A percentile compares a stretch with the other conserved stretches of the same genome.
Evolutionary conservation across 345 rosid species (phyloP).

Genomic region (Geranium rotundifolium): DNA sequence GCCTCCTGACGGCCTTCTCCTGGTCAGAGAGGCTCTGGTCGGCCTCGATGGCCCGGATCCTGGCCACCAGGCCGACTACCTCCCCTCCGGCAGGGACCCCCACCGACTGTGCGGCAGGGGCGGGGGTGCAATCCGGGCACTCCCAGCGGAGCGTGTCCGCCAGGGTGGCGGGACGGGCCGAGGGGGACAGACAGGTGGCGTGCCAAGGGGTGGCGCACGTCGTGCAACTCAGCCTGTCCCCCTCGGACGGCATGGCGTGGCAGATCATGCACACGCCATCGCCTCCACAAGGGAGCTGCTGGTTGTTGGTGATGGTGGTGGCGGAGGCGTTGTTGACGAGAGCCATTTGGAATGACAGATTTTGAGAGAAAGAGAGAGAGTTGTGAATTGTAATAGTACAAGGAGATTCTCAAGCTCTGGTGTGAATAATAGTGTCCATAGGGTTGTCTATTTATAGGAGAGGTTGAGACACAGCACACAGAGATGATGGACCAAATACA

Average conservation of each 20-base stretch:
- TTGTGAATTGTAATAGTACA: too few species aligned
- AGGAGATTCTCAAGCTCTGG: too few species aligned
- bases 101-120: conserved; percentile 2
- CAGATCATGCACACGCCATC: conserved; percentile 65
- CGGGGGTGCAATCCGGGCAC: conserved; percentile 54
- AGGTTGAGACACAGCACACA: too few species aligned
- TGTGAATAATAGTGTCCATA: too few species aligned
- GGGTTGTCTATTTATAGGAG: too few species aligned
- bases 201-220: conserved; percentile 76
- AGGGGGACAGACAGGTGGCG: conserved; percentile 33
- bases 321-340: too few species aligned
- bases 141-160: conserved; percentile 40
- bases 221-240: conserved; percentile 42
- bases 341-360: too few species aligned
- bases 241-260: conserved; percentile 24
- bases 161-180: conserved; percentile 30
- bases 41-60: conserved; percentile 40
- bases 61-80: conserved; percentile 34
- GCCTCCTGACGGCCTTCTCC: conserved; percentile 48
- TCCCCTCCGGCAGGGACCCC: conserved; percentile 16
- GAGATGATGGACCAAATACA: too few species aligned
- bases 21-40: conserved; percentile 32
- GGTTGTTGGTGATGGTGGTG: too few species aligned
- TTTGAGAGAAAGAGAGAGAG: too few species aligned
- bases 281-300: conserved; percentile 56